These are phyloP conservation scores for Castanea crenata DNA, from an alignment of 306 rosid species.

Conservation along the genomic window DNA sequence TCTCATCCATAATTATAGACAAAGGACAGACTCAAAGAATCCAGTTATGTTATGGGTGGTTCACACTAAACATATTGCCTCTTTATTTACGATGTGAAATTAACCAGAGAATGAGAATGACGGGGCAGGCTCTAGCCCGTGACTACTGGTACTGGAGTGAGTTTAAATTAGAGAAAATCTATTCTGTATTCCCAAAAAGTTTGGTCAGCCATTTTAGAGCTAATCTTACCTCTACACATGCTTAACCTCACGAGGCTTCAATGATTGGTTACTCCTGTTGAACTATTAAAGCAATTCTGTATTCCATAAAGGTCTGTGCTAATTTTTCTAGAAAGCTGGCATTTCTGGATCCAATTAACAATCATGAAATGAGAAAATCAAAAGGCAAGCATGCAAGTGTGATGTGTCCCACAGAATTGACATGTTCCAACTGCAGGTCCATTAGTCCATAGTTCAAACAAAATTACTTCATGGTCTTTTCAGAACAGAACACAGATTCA, in stretches of 20 bases:
- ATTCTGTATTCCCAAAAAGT: not conserved
- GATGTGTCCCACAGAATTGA: slow-evolving; percentile 38
- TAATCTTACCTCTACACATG: not conserved
- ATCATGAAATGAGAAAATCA: slow-evolving; percentile 25
- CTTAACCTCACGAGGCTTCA: not conserved
- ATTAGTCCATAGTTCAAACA: slow-evolving; percentile 18
- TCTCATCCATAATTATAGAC: not conserved
- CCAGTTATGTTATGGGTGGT: not conserved
- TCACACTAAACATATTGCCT: too few species aligned
- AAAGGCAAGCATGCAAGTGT: slow-evolving; percentile 11
- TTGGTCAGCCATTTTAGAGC: not conserved
- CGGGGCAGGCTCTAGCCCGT: not conserved
- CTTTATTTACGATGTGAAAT: not conserved
- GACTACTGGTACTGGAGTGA: not conserved
- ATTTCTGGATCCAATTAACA: slow-evolving; percentile 23
- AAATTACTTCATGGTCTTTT: slow-evolving; percentile 20
- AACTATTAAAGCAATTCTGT: not conserved
- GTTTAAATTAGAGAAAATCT: not conserved
- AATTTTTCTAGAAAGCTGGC: slow-evolving; percentile 9
- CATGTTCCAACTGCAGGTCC: slow-evolving; percentile 17
- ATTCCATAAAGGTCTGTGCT: not conserved
- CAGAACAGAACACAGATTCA: slow-evolving; percentile 22
- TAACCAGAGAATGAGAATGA: not conserved
- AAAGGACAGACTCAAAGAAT: not conserved
- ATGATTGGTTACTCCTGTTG: not conserved